These are phyloP conservation scores for Boletus bicolor DNA, from an alignment of 768 basidiomycete species.

Conservation along the genomic window DNA sequence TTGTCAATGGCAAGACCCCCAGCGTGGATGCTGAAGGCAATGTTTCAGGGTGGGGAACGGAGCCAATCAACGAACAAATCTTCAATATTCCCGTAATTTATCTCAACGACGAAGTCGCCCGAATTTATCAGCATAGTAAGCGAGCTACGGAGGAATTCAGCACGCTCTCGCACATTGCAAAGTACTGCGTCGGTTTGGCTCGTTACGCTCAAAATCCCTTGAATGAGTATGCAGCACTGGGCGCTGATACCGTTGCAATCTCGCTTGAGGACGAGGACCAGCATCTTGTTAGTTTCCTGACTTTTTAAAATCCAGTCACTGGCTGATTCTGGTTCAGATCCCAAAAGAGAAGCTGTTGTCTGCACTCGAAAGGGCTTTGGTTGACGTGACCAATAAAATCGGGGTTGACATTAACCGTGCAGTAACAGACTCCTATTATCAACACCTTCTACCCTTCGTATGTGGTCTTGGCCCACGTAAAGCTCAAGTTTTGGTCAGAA, in stretches of 20 bases:
- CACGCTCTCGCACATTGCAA: slow-evolving; percentile 68
- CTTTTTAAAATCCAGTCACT: not conserved
- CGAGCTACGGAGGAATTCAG: slow-evolving; percentile 84
- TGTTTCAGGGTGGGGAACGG: slow-evolving; percentile 25
- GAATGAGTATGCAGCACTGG: slow-evolving; percentile 91
- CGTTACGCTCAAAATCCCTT: slow-evolving; percentile 91
- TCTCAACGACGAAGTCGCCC: slow-evolving; percentile 86
- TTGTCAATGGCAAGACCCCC: slow-evolving; percentile 36
- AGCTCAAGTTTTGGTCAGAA: slow-evolving; percentile 77
- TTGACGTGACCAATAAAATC: slow-evolving; percentile 87
- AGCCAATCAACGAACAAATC: slow-evolving; percentile 38
- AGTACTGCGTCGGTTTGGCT: slow-evolving; percentile 92
- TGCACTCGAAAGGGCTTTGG: slow-evolving; percentile 81
- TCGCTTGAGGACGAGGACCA: slow-evolving; percentile 84
- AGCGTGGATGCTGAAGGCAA: slow-evolving; percentile 20
- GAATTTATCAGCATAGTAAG: slow-evolving; percentile 88
- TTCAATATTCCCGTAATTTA: slow-evolving; percentile 76
- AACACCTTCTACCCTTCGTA: slow-evolving; percentile 83
- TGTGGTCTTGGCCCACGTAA: slow-evolving; percentile 95
- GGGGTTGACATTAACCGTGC: slow-evolving; percentile 97
- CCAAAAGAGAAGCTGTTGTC: slow-evolving; percentile 79
- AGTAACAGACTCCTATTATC: slow-evolving; percentile 84
- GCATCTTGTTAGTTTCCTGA: slow-evolving; percentile 59
- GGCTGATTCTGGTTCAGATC: slow-evolving; percentile 48
- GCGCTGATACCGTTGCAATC: slow-evolving; percentile 78